Conservation (phyloP, 495 filamentous ascomycete genomes). For the Penicillium flavigenum region DNA sequence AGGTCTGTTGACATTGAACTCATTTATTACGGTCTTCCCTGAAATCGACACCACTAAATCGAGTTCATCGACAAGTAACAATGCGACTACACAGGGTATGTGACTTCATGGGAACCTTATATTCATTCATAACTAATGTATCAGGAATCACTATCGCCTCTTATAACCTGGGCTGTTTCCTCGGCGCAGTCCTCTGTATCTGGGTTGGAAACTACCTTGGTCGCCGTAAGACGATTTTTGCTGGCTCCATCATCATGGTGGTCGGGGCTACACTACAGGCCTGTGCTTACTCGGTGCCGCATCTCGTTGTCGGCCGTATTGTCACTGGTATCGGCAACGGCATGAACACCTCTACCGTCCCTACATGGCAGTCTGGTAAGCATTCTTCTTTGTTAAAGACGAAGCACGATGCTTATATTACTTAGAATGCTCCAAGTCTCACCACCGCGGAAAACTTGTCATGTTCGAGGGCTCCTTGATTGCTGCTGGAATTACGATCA, state of each 20-base stretch:
- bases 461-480: constrained; percentile 40
- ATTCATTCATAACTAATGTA: background rate
- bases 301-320: constrained; percentile 62
- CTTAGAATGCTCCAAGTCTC: constrained; percentile 36
- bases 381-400: background rate
- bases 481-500: constrained; percentile 45
- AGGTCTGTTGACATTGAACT: constrained; percentile 51
- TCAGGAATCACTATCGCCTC: constrained; percentile 57
- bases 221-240: constrained; percentile 66
- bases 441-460: constrained; percentile 28
- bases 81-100: constrained; percentile 54
- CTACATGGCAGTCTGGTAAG: constrained; percentile 16
- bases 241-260: constrained; percentile 68
- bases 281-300: constrained; percentile 56
- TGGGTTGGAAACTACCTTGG: constrained; percentile 71
- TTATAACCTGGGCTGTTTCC: constrained; percentile 72
- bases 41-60: constrained; percentile 47
- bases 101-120: background rate
- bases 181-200: constrained; percentile 65
- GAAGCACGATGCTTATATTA: background rate
- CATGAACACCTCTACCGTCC: constrained; percentile 50
- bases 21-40: constrained; percentile 51
- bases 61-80: constrained; percentile 27
- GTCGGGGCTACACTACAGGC: constrained; percentile 67
- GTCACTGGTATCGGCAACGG: constrained; percentile 69